Evolutionary conservation across 225 moss, liverwort and hornwort genomes (phyloP).

Genomic region (Ulota crispa): DNA sequence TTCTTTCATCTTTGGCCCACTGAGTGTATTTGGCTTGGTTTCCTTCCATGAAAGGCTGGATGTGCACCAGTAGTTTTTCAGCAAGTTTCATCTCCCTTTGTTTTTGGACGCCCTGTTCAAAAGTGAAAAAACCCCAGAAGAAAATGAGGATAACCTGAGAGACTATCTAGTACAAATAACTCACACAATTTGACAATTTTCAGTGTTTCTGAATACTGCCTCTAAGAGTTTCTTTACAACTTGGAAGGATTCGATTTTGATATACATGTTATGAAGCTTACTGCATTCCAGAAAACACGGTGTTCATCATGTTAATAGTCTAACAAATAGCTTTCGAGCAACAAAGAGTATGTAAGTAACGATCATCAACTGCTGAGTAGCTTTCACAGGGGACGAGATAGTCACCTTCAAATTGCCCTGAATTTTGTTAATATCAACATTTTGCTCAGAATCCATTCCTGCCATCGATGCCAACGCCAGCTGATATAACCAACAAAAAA

Average conservation of each 20-base stretch:
- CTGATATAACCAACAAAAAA: constrained; percentile 26
- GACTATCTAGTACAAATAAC: no score
- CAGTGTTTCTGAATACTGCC: not conserved
- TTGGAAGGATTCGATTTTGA: not conserved
- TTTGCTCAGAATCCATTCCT: constrained; percentile 50
- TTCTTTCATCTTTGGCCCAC: constrained; percentile 47
- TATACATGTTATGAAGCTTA: not conserved
- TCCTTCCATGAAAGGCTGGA: constrained; percentile 45
- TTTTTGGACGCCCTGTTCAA: constrained; percentile 56
- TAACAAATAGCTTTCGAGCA: not conserved
- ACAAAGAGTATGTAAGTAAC: not conserved
- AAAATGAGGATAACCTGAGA: not conserved
- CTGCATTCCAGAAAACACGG: not conserved
- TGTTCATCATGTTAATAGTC: not conserved
- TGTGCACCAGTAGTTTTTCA: constrained; percentile 33
- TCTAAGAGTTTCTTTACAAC: not conserved
- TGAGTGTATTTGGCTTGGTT: constrained; percentile 33
- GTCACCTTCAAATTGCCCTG: constrained; percentile 61
- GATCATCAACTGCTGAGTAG: not conserved
- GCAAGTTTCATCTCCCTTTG: constrained; percentile 64
- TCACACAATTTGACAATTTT: no score
- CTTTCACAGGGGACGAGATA: not conserved
- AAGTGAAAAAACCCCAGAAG: not conserved
- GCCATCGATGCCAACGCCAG: constrained; percentile 73
- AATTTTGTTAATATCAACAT: constrained; percentile 35